These are phyloP conservation scores for Serpula lacrymans DNA, from an alignment of 768 basidiomycete species.

Conservation along the genomic window DNA sequence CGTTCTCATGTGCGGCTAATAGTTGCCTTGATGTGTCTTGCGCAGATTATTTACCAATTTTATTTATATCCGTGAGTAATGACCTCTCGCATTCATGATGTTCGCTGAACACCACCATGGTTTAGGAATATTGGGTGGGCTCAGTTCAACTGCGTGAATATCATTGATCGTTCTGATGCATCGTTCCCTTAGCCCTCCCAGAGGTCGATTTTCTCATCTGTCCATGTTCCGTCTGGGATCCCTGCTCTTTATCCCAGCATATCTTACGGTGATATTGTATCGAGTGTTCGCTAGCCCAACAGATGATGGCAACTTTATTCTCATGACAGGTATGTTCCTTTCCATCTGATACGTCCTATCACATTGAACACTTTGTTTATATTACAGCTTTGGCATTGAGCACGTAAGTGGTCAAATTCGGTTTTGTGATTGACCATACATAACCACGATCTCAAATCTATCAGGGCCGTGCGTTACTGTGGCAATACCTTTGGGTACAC, in stretches of 20 bases:
- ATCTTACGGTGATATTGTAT: conserved; percentile 74
- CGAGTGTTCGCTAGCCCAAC: conserved; percentile 66
- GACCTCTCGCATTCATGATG: background rate
- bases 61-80: conserved; percentile 79
- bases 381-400: conserved; percentile 63
- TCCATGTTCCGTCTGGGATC: conserved; percentile 91
- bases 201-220: conserved; percentile 79
- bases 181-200: conserved; percentile 54
- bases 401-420: conserved; percentile 57
- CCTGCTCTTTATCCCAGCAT: conserved; percentile 84
- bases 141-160: background rate
- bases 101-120: background rate
- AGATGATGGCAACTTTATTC: conserved; percentile 68
- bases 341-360: conserved; percentile 7
- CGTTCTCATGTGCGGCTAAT: conserved; percentile 8
- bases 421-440: conserved; percentile 9
- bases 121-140: conserved; percentile 58
- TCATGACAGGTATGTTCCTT: conserved; percentile 70
- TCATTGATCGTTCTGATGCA: conserved; percentile 7
- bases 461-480: conserved; percentile 82
- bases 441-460: conserved; percentile 4
- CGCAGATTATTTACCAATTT: conserved; percentile 89
- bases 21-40: conserved; percentile 94
- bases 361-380: conserved; percentile 7
- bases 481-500: conserved; percentile 90